Evolutionary conservation across 768 basidiomycete genomes (phyloP), one percentile per base, ranked within the genome.

Genomic region (Piloderma croceum): DNA sequence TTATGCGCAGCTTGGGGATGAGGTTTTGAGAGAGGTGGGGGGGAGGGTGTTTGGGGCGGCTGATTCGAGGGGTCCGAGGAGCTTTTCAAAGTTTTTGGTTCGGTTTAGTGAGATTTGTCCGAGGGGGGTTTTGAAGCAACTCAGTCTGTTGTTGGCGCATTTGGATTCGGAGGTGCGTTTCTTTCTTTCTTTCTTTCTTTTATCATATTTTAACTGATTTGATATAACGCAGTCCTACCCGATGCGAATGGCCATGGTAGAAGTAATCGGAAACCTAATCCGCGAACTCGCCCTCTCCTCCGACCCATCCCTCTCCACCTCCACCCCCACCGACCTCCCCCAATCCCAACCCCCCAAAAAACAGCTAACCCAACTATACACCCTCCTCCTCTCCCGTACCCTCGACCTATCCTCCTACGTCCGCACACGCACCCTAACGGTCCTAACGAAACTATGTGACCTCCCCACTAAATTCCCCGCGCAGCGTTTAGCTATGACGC

Each of bases 141-240:
- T 98, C 45, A 81, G 82, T 53, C 63, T 97, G 35, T 67, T 99
- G 11, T 70, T 89, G 17, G 69, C 76, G 13, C 93, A 97, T 51
- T 67, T 97, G 11, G 94, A 99, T 54, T 90, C 88, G 20, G 96
- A 99, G 67, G 93, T 88, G 52, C 6, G 68, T 54, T 7, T 17
- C 2, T 31, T 19, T 12, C 10, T 31, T 31, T 17, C 29, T 10
- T 10, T 21, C 18, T 19, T n/a, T n/a, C n/a, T n/a, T n/a, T n/a
- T n/a, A n/a, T n/a, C n/a, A n/a, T 20, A 21, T 17, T 33, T 11
- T 6, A 21, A 10, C 10, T 18, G 39, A 10, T 41, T 27, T n/a
- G 12, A n/a, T n/a, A n/a, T n/a, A n/a, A n/a, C n/a, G n/a, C n/a
- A n/a, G 91, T 83, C 92, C 0, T 96, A 98, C 56, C 89, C 92